Evolutionary conservation across 106 monocot genomes (phyloP), one percentile per base, ranked within the genome.

Genomic region (Apostasia shenzhenica): DNA sequence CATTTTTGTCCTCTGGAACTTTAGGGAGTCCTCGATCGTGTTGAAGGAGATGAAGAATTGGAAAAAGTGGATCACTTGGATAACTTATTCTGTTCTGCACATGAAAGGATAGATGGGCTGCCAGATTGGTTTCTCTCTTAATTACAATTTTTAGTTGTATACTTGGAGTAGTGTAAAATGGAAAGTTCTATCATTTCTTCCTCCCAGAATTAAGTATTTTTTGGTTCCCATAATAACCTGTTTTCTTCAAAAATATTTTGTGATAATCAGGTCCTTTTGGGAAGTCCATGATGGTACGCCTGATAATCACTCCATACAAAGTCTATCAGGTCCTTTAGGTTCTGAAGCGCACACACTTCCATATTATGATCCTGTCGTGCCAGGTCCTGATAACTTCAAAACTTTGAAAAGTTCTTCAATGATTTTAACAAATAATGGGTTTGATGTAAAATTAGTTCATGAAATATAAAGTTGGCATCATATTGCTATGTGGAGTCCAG

Each of bases 21-120:
- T 40, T 52, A 93, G 93, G 93, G 48, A 86, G 93, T 70, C 86
- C 84, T 59, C 51, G n/a, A n/a, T n/a, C n/a, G 93, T 72, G 93
- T 93, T 67, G 85, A 83, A 13, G 93, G 93, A 70, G 93, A 93
- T 77, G 93, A 93, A 39, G 93, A 93, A 41, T 88, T 89, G 74
- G 93, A 89, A 44, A 81, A 83, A 68, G 83, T 78, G 62, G 93
- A 93, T 80, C 89, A 93, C 66, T 50, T 93, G 43, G 89, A 93
- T 75, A 89, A 89, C 57, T 89, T 89, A 48, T 86, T 93, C 57
- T 82, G 71, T 63, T 68, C 81, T 54, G 61, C 66, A 48, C 82
- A 88, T 47, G 88, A 83, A 55, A 26, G 26, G 26, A 26, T 26
- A 26, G 26, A 26, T 26, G 26, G 26, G 0, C 26, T 26, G 26